A percentile compares a stretch with the other conserved stretches of the same genome.
Conservation (phyloP, 1,284 basidiomycete species). For the Puccinia novopanici region DNA sequence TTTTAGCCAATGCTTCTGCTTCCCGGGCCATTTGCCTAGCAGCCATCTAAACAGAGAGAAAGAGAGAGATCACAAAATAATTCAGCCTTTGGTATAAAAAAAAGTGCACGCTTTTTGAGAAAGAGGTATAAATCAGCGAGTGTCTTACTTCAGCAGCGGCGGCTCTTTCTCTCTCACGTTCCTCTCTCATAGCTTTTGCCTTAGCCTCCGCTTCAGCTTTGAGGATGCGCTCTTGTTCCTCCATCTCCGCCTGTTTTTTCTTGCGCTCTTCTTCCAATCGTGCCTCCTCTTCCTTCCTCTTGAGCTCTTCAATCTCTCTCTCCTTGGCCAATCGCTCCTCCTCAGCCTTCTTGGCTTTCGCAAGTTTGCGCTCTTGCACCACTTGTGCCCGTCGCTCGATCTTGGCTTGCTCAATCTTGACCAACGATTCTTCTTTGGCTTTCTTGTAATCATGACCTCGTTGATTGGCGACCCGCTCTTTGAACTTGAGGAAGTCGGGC, state of each 20-base stretch:
- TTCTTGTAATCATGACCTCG: constrained; percentile 73
- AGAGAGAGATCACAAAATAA: not conserved
- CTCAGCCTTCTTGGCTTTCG: constrained; percentile 46
- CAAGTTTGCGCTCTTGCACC: constrained; percentile 53
- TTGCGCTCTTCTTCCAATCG: constrained; percentile 47
- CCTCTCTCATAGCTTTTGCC: constrained; percentile 54
- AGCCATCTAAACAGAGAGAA: constrained; percentile 15
- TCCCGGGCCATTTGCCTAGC: constrained; percentile 36
- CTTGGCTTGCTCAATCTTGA: constrained; percentile 84
- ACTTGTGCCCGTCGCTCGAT: constrained; percentile 64
- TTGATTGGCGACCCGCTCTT: constrained; percentile 67
- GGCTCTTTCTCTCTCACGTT: constrained; percentile 58
- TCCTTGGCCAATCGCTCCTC: constrained; percentile 52
- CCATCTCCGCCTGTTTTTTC: constrained; percentile 55
- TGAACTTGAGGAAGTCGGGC: constrained; percentile 71
- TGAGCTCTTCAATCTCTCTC: constrained; percentile 56
- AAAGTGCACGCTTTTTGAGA: not conserved
- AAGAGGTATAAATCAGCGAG: not conserved
- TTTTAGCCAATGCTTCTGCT: constrained; percentile 37
- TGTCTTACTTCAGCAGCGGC: constrained; percentile 56
- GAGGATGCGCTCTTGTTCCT: constrained; percentile 53
- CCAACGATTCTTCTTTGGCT: constrained; percentile 66
- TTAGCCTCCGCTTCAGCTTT: constrained; percentile 56
- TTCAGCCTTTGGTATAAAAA: not conserved
- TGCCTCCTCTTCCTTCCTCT: constrained; percentile 55